phyloP scores from a whole-genome alignment of 176 grass and related monocot species.

The Aegilops umbellulata region DNA sequence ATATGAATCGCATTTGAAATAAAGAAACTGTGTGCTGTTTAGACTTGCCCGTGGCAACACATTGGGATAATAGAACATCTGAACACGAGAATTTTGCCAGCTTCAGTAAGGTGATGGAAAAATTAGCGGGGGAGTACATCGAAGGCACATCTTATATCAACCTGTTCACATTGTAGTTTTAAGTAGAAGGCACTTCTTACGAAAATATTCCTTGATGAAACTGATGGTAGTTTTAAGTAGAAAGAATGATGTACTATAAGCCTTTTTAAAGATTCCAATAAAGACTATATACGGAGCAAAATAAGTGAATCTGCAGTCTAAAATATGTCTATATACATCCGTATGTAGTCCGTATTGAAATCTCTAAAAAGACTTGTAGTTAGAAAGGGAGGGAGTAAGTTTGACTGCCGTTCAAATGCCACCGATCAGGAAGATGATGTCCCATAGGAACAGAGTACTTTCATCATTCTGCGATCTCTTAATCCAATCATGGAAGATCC shows the following conservation, averaged over 20 bases:
- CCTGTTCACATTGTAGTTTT: too few relatives aligned
- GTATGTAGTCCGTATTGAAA: too few relatives aligned
- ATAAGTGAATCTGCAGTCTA: too few relatives aligned
- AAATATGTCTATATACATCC: too few relatives aligned
- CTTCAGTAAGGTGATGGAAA: not conserved
- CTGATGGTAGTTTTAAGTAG: not conserved
- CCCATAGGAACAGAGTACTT: not conserved
- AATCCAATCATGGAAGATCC: conserved; percentile 11
- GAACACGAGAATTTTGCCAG: not conserved
- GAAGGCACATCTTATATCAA: too few relatives aligned
- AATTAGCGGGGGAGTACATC: too few relatives aligned
- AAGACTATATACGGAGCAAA: too few relatives aligned
- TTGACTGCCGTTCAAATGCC: not conserved
- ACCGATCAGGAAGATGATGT: not conserved
- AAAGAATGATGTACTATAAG: not conserved
- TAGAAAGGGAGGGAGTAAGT: too few relatives aligned
- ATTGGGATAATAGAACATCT: not conserved
- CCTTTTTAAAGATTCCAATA: too few relatives aligned
- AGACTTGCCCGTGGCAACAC: not conserved
- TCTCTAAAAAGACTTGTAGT: too few relatives aligned
- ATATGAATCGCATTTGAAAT: not conserved
- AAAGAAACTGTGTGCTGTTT: not conserved
- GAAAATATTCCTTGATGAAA: not conserved
- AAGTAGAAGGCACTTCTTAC: too few relatives aligned
- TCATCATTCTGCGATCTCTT: not conserved